Base-by-base conservation (phyloP, 1,284 basidiomycete genomes). In the Pterulicium gracile region DNA sequence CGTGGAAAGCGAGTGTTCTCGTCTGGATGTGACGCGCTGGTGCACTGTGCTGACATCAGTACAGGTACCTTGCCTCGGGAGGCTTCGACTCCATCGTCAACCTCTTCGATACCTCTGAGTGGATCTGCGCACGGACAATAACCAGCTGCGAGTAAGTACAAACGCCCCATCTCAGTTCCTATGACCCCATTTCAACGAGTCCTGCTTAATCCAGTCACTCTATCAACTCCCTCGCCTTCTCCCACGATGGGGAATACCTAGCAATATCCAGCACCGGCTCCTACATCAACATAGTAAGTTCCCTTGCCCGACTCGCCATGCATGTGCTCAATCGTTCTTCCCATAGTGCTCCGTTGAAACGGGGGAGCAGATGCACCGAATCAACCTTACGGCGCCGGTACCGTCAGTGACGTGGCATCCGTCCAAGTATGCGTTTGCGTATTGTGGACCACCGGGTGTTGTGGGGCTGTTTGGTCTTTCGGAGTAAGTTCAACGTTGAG, bases 21-120 rank as follows among this genome's bases (percentile, higher is more conserved):
- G 17, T 1, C 7, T 22, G 13, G 4, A 3, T 2, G 47, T 43
- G 49, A 23, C 24, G 27, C 27, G 12, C 10, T 34, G 7, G 39
- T 17, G 7, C 39, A 15, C 10, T 17, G 7, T 10, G 18, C 19
- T 20, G 15, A 22, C n/a, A 18, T 32, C 18, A 1, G 13, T 14
- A 14, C 54, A 83, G 77, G 50, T 88, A 87, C 54, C 68, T 88
- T 24, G 82, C 82, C 2, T 82, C 84, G 0, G 86, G 83, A 27
- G 85, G 86, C 13, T 69, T 75, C 47, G 86, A 88, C 57, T 84
- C 83, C 2, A 87, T 88, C 49, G 77, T 89, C 42, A 84, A 87
- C 55, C 64, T 88, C 55, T 86, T 87, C 56, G 84, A 87, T 56
- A 56, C 79, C 46, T 66, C 68, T n/a, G 82, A 87, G 49, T 87